Evolutionary conservation across 495 filamentous ascomycete genomes (phyloP).

Genomic region (Aspergillus campestris): DNA sequence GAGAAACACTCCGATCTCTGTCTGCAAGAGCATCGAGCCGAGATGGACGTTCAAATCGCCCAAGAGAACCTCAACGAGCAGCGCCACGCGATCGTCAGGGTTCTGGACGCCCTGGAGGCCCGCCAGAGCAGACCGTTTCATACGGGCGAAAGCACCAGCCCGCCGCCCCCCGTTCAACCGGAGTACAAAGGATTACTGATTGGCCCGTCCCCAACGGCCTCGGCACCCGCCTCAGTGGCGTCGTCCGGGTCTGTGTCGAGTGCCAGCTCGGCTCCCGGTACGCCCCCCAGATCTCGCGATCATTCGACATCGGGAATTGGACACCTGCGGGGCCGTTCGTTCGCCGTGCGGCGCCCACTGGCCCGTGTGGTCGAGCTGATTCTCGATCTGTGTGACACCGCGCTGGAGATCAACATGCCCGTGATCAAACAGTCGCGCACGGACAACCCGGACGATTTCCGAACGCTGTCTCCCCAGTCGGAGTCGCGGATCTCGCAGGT

Average conservation of each 20-base stretch:
- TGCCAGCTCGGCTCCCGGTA: conserved; percentile 61
- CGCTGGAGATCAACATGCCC: conserved; percentile 88
- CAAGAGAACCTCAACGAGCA: conserved; percentile 93
- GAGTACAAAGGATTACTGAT: conserved; percentile 92
- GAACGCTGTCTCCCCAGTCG: conserved; percentile 90
- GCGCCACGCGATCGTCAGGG: conserved; percentile 89
- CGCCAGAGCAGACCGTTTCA: conserved; percentile 57
- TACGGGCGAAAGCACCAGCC: conserved; percentile 44
- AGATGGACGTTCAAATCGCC: conserved; percentile 93
- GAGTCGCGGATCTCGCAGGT: conserved; percentile 90
- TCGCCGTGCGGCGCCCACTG: conserved; percentile 81
- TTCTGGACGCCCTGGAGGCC: conserved; percentile 84
- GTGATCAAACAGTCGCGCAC: conserved; percentile 73
- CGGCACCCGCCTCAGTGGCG: conserved; percentile 40
- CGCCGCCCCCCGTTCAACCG: conserved; percentile 45
- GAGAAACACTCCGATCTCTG: conserved; percentile 97
- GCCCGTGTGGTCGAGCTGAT: conserved; percentile 90
- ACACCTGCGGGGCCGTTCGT: conserved; percentile 68
- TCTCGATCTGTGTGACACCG: conserved; percentile 90
- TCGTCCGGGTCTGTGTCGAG: conserved; percentile 55
- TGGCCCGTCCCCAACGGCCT: conserved; percentile 51
- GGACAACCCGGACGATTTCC: conserved; percentile 60
- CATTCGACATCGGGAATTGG: conserved; percentile 63
- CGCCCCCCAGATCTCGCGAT: conserved; percentile 68
- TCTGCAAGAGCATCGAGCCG: conserved; percentile 88